These are phyloP conservation scores for Ostreobium quekettii DNA, from an alignment of 139 green algal genomes.

Conservation along the genomic window DNA sequence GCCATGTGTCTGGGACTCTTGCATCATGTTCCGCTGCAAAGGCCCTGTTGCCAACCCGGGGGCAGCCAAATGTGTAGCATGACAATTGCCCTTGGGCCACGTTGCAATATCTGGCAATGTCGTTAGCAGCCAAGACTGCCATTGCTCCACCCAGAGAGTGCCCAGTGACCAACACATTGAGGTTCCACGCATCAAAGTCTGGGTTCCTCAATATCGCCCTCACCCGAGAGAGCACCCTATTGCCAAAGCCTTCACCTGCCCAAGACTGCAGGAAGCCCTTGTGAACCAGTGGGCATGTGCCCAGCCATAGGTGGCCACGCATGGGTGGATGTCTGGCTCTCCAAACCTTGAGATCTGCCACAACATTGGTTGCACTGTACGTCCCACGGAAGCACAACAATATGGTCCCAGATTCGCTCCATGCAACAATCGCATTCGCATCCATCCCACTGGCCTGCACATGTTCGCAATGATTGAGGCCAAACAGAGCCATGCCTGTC, in stretches of 20 bases:
- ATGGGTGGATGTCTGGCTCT: background rate
- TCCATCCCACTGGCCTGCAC: background rate
- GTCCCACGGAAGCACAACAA: background rate
- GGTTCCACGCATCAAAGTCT: background rate
- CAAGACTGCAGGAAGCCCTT: background rate
- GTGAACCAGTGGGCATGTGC: background rate
- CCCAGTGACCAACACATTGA: slow-evolving; percentile 22
- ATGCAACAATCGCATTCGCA: background rate
- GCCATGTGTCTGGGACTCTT: slow-evolving; percentile 18
- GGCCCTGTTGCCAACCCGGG: slow-evolving; percentile 27
- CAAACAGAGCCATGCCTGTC: background rate
- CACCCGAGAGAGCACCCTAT: background rate
- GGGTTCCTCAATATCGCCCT: background rate
- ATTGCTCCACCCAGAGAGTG: slow-evolving; percentile 31
- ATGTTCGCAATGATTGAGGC: background rate
- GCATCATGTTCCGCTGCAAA: slow-evolving; percentile 24
- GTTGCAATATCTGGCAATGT: slow-evolving; percentile 15
- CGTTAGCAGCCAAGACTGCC: slow-evolving; percentile 19
- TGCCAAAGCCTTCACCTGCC: background rate
- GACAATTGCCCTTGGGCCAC: slow-evolving; percentile 4
- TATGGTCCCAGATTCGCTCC: background rate
- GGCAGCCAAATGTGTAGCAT: slow-evolving; percentile 33
- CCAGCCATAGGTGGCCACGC: background rate
- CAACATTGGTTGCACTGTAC: background rate
- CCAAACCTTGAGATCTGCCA: background rate